Evolutionary conservation across 345 rosid genomes (phyloP), one percentile per base, ranked within the genome.

Genomic region (Hibiscus syriacus): DNA sequence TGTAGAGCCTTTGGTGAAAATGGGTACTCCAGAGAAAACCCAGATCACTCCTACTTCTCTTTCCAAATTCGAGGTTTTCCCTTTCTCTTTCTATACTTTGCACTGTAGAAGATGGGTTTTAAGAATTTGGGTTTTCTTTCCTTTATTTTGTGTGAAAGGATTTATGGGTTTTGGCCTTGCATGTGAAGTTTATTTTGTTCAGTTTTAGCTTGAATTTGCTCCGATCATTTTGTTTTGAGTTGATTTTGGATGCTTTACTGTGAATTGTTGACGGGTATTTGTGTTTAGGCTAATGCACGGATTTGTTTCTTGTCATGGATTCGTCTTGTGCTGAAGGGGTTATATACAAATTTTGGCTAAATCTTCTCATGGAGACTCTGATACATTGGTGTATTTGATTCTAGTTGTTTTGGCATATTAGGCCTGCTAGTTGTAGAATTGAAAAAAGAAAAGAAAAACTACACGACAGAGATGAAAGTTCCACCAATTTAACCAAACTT

Each of bases 21-120:
- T 88, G 81, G 83, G 79, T 30, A 86, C 95, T 13, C 95, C 91
- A 13, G 88, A 83, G 16, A 88, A 79, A 69, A 75, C 77, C 60
- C 80, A 74, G 65, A 55, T 71, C 72, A 26, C 83, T 38, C 70
- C 84, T 5, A 12, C 34, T 64, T 72, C 89, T 1, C 72, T 73
- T 49, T 55, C 77, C 62, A 83, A 73, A 55, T 73, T 81, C 14
- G 87, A 88, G 89, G 91, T 88, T 34, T 22, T 48, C 43, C 41
- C 48, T 34, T 29, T 13, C 46, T 59, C 69, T 41, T 55, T 30
- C 2, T 66, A 6, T 6, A 12, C 2, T 25, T 1, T 16, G 27
- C 4, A 29, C 30, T 8, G 2, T 20, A 20, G 20, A 49, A 49
- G 9, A 50, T 17, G 20, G 55, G 19, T 36, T 53, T 53, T 38